Evolutionary conservation across 345 rosid genomes (phyloP).

Genomic region (Fremontodendron californicum): DNA sequence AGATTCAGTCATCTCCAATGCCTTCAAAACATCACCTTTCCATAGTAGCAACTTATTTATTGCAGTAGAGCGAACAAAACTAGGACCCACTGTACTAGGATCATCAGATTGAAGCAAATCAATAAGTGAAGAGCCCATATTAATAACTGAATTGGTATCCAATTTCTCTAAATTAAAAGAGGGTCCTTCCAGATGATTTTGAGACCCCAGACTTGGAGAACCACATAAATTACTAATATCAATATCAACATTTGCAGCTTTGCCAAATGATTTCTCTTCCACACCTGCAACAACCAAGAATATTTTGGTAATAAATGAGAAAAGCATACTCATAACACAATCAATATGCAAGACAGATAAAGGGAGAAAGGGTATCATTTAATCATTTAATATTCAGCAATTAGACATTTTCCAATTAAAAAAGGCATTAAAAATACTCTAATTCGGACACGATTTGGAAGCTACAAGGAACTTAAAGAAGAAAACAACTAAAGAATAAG

Average conservation of each 20-base stretch:
- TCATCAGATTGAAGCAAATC: conserved; percentile 69
- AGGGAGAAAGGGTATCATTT: not conserved
- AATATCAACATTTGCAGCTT: conserved; percentile 40
- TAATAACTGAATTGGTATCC: conserved; percentile 45
- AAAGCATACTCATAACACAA: not conserved
- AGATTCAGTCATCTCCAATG: conserved; percentile 65
- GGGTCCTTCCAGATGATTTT: conserved; percentile 43
- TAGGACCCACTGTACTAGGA: conserved; percentile 45
- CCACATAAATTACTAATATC: conserved; percentile 50
- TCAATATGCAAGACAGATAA: not conserved
- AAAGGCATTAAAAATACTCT: not conserved
- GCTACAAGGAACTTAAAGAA: not conserved
- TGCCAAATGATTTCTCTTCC: conserved; percentile 56
- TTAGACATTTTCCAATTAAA: not conserved
- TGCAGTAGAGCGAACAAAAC: conserved; percentile 47
- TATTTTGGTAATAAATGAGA: not conserved
- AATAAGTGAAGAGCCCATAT: conserved; percentile 54
- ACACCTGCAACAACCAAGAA: conserved; percentile 44
- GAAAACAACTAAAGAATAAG: not conserved
- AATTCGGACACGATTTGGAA: not conserved
- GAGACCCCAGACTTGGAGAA: conserved; percentile 59
- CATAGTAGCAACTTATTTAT: conserved; percentile 55
- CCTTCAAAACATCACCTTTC: conserved; percentile 65
- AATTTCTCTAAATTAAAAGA: conserved; percentile 67
- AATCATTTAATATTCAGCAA: not conserved